phyloP scores from a whole-genome alignment of 2,329 filamentous ascomycete species.

The Aspergillus viridinutans region DNA sequence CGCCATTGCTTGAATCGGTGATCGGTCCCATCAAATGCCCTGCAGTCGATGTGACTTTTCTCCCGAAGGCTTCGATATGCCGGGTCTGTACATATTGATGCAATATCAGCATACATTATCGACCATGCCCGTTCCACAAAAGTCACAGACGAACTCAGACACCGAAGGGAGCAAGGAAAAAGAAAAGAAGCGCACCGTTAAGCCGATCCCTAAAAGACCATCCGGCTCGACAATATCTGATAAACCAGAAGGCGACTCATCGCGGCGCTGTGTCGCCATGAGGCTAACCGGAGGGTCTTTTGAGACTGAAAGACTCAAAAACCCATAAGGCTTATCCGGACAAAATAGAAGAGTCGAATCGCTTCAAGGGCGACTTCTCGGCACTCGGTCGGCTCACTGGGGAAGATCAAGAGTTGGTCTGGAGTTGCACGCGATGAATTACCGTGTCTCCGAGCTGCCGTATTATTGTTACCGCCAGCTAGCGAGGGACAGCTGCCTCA shows the following conservation, averaged over 20 bases:
- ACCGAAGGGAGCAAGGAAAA: slow-evolving; percentile 1
- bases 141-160: background rate
- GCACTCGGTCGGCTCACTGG: slow-evolving; percentile 4
- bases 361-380: slow-evolving; percentile 1
- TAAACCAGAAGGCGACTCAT: slow-evolving; percentile 43
- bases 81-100: slow-evolving; percentile 57
- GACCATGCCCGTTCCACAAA: background rate
- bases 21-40: slow-evolving; percentile 77
- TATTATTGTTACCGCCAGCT: slow-evolving; percentile 19
- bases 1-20: slow-evolving; percentile 48
- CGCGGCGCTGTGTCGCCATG: slow-evolving; percentile 45
- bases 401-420: slow-evolving; percentile 8
- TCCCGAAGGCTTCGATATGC: slow-evolving; percentile 84
- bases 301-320: slow-evolving; percentile 16
- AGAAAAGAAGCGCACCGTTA: slow-evolving; percentile 39
- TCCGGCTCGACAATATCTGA: slow-evolving; percentile 42
- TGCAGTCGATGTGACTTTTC: slow-evolving; percentile 92
- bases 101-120: slow-evolving; percentile 9
- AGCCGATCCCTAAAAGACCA: slow-evolving; percentile 44
- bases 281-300: slow-evolving; percentile 19
- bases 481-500: background rate
- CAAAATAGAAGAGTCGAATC: slow-evolving; percentile 12
- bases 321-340: slow-evolving; percentile 22
- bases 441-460: slow-evolving; percentile 24
- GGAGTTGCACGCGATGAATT: slow-evolving; percentile 28